A percentile compares a stretch with the other conserved stretches of the same genome.
Conservation (phyloP, 768 basidiomycete species). For the Tricholoma hemisulphureum region DNA sequence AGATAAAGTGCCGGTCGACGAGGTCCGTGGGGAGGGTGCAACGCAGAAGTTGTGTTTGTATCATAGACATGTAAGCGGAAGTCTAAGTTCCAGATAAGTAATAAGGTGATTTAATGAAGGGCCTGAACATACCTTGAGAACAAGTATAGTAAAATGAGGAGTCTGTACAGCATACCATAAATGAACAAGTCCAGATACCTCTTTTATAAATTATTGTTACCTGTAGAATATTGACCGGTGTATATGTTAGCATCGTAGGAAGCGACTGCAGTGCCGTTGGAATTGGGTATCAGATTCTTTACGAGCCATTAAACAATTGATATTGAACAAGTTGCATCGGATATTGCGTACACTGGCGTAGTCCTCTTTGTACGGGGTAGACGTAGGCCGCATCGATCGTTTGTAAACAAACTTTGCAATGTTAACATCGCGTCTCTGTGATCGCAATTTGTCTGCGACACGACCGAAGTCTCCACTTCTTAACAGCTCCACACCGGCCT, state of each 20-base stretch:
- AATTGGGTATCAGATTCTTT: slow-evolving; percentile 76
- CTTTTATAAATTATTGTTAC: slow-evolving; percentile 31
- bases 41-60: slow-evolving; percentile 50
- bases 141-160: slow-evolving; percentile 94
- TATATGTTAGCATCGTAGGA: slow-evolving; percentile 74
- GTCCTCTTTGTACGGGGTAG: slow-evolving; percentile 48
- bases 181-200: not conserved
- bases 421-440: slow-evolving; percentile 42
- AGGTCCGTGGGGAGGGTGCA: slow-evolving; percentile 13
- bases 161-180: slow-evolving; percentile 42
- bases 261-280: slow-evolving; percentile 77
- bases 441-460: slow-evolving; percentile 49
- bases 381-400: slow-evolving; percentile 35
- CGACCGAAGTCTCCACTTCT: slow-evolving; percentile 80
- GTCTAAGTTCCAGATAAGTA: slow-evolving; percentile 43
- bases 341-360: slow-evolving; percentile 47
- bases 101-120: not conserved
- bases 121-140: slow-evolving; percentile 58
- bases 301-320: slow-evolving; percentile 1
- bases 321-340: not conserved
- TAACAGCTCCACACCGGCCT: slow-evolving; percentile 62
- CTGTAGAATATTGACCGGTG: slow-evolving; percentile 79
- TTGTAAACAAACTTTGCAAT: slow-evolving; percentile 49
- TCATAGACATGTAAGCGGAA: slow-evolving; percentile 90
- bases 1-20: slow-evolving; percentile 7